Evolutionary conservation across 805 yeast genomes (phyloP).

Genomic region (Metschnikowia gruessii): DNA sequence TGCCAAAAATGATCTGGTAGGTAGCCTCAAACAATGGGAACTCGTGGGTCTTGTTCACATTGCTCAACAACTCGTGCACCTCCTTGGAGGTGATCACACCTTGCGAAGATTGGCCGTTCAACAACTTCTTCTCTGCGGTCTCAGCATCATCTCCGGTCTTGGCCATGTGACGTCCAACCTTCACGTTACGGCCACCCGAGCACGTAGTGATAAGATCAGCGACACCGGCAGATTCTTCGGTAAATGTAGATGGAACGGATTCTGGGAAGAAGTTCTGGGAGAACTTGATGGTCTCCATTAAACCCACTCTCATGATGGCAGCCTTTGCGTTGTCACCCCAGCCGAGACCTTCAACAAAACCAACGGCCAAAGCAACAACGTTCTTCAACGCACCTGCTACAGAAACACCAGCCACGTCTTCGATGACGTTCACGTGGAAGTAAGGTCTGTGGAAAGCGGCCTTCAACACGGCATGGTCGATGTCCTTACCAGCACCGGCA

Average conservation of each 20-base stretch:
- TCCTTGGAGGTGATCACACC: constrained; percentile 89
- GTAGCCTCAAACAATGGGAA: constrained; percentile 83
- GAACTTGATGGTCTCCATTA: constrained; percentile 85
- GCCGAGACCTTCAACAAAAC: constrained; percentile 94
- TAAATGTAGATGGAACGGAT: constrained; percentile 67
- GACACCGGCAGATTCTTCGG: constrained; percentile 94
- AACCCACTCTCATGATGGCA: constrained; percentile 94
- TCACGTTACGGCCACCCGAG: constrained; percentile 95
- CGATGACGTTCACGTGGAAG: constrained; percentile 92
- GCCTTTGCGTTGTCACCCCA: constrained; percentile 99
- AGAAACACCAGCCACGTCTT: constrained; percentile 94
- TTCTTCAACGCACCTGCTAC: constrained; percentile 97
- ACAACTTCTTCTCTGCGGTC: constrained; percentile 78
- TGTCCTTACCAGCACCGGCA: constrained; percentile 64
- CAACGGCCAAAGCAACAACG: constrained; percentile 94
- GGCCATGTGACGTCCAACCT: constrained; percentile 86
- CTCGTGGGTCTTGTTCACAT: constrained; percentile 52
- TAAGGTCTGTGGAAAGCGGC: constrained; percentile 94
- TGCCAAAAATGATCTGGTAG: constrained; percentile 77
- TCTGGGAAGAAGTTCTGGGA: constrained; percentile 60
- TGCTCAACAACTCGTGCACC: constrained; percentile 77
- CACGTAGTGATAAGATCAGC: constrained; percentile 98
- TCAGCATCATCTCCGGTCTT: constrained; percentile 70
- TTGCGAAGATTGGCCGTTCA: constrained; percentile 96
- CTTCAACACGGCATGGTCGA: constrained; percentile 69